Percentiles rank a stretch among this genome's conserved stretches.
These are phyloP conservation scores for Westerdykella aurantiaca DNA, from an alignment of 2,329 filamentous ascomycete genomes.

Conservation along the genomic window DNA sequence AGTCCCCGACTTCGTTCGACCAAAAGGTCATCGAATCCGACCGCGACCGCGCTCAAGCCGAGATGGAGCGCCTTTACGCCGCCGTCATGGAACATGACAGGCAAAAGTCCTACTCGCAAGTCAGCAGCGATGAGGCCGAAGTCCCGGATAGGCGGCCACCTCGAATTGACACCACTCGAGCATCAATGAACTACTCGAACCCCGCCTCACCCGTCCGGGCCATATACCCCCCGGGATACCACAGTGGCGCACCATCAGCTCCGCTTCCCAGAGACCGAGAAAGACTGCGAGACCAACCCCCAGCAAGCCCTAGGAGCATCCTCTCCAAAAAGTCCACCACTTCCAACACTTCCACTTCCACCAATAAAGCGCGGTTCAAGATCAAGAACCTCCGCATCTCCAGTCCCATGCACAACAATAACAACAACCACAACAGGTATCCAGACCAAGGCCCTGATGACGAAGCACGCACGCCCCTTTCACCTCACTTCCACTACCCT, in stretches of 20 bases:
- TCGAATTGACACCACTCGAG: constrained; percentile 25
- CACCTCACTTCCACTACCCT: constrained; percentile 52
- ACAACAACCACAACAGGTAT: constrained; percentile 19
- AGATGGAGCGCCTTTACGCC: constrained; percentile 86
- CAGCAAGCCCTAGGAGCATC: constrained; percentile 32
- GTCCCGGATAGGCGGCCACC: constrained; percentile 14
- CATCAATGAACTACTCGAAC: constrained; percentile 21
- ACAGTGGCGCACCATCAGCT: constrained; percentile 20
- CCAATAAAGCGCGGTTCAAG: constrained; percentile 40
- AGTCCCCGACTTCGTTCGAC: constrained; percentile 68
- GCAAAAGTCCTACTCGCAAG: constrained; percentile 37
- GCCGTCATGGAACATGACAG: constrained; percentile 86
- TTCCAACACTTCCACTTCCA: constrained; percentile 35
- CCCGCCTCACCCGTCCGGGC: constrained; percentile 41
- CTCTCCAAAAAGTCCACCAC: constrained; percentile 31
- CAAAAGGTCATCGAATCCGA: constrained; percentile 69
- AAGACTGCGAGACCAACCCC: constrained; percentile 14
- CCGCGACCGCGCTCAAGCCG: constrained; percentile 66
- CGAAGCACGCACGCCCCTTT: constrained; percentile 49
- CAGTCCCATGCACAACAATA: constrained; percentile 42
- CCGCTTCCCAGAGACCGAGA: constrained; percentile 18
- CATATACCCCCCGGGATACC: constrained; percentile 43
- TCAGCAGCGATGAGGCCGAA: constrained; percentile 16
- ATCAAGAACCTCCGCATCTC: constrained; percentile 55
- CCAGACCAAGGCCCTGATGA: constrained; percentile 40